phyloP scores from a whole-genome alignment of 805 yeast genomes.

The Wickerhamiella alocasiicola region DNA sequence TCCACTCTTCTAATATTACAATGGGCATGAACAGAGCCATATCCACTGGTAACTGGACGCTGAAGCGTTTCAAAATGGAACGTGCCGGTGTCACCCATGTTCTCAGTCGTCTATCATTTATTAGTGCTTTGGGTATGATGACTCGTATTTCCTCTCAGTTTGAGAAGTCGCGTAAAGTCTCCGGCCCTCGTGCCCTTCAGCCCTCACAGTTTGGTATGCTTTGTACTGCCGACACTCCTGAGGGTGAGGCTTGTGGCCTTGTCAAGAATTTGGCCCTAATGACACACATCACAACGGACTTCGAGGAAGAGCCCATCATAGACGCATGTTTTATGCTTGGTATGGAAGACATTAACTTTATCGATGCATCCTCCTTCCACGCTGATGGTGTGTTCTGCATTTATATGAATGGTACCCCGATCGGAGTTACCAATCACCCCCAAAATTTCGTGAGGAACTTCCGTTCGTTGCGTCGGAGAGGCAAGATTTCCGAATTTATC shows the following conservation, averaged over 20 bases:
- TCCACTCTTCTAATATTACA: constrained; percentile 86
- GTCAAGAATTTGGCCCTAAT: constrained; percentile 92
- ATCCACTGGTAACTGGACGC: constrained; percentile 97
- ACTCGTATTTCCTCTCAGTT: constrained; percentile 98
- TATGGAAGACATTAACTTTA: constrained; percentile 69
- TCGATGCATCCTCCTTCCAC: constrained; percentile 77
- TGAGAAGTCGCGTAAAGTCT: constrained; percentile 93
- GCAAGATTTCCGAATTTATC: constrained; percentile 78
- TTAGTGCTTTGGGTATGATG: constrained; percentile 98
- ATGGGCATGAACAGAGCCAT: constrained; percentile 92
- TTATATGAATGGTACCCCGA: constrained; percentile 83
- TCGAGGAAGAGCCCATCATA: constrained; percentile 81
- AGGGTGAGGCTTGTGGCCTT: constrained; percentile 99
- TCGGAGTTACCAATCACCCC: constrained; percentile 84
- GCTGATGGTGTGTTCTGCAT: constrained; percentile 69
- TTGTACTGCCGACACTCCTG: constrained; percentile 98
- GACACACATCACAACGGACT: constrained; percentile 98
- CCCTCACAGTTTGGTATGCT: constrained; percentile 99
- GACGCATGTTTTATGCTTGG: constrained; percentile 71
- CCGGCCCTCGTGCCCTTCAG: constrained; percentile 97
- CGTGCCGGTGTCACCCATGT: constrained; percentile 99
- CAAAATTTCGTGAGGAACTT: constrained; percentile 67
- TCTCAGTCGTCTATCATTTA: constrained; percentile 77
- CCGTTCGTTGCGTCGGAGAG: constrained; percentile 69
- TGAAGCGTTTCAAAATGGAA: constrained; percentile 98